A percentile compares a stretch with the other conserved stretches of the same genome.
These are phyloP conservation scores for Melanogaster broomeanus DNA, from an alignment of 768 basidiomycete genomes.

Conservation along the genomic window DNA sequence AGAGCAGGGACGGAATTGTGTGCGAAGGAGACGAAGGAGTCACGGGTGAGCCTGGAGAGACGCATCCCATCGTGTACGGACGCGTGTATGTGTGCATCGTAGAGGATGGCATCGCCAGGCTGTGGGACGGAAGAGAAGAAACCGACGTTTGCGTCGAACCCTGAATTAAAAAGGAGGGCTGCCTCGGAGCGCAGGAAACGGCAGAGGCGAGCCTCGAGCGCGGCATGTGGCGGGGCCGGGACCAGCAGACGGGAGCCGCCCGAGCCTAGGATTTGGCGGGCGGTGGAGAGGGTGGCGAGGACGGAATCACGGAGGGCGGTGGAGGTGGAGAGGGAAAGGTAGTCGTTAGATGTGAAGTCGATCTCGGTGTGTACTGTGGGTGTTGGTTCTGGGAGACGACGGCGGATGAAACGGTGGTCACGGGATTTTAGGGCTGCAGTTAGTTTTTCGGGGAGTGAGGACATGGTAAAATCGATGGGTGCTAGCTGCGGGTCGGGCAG, in stretches of 20 bases:
- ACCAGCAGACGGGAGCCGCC: conserved; percentile 87
- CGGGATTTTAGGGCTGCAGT: conserved; percentile 60
- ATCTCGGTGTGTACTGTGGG: conserved; percentile 34
- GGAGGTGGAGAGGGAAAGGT: conserved; percentile 78
- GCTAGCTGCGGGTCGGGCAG: not conserved
- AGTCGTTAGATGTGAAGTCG: conserved; percentile 93
- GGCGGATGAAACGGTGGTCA: conserved; percentile 65
- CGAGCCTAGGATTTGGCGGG: conserved; percentile 75
- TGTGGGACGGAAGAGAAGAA: conserved; percentile 85
- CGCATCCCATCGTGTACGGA: conserved; percentile 90
- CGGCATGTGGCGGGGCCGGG: conserved; percentile 52
- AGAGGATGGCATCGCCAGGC: conserved; percentile 71
- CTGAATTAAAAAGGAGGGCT: conserved; percentile 88
- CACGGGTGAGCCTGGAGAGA: conserved; percentile 47
- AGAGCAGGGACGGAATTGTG: conserved; percentile 72
- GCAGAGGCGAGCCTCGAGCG: conserved; percentile 70
- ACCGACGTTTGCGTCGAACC: conserved; percentile 90
- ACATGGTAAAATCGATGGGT: conserved; percentile 19
- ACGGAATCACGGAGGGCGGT: conserved; percentile 56
- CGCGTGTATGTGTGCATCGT: conserved; percentile 89
- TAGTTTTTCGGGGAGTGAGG: conserved; percentile 42
- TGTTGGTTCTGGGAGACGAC: conserved; percentile 61
- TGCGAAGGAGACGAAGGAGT: conserved; percentile 50
- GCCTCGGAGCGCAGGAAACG: conserved; percentile 61
- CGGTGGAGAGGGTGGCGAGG: conserved; percentile 48